Conservation (phyloP, 495 filamentous ascomycete genomes). For the Hyaloscypha bicolor region DNA sequence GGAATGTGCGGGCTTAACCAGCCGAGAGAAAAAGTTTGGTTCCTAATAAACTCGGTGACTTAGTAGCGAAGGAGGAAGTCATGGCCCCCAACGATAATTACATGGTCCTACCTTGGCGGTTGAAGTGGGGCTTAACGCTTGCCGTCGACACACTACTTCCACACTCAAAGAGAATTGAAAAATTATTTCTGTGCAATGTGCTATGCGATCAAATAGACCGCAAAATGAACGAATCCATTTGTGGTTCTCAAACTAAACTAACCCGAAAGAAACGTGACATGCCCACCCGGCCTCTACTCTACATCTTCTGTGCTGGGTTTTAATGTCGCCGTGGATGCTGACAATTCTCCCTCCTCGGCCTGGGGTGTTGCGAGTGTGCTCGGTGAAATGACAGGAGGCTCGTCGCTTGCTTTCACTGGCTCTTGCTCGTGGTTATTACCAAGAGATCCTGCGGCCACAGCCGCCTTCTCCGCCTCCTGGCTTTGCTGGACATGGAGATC, state of each 20-base stretch:
- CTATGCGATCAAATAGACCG: neutral
- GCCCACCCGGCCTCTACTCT: conserved; percentile 14
- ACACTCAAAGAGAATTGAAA: neutral
- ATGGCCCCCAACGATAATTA: too few relatives aligned
- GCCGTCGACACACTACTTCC: neutral
- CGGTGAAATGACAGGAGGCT: conserved; percentile 9
- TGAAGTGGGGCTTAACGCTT: neutral
- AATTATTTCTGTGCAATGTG: neutral
- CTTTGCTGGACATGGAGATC: conserved; percentile 12
- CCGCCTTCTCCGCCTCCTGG: conserved; percentile 24
- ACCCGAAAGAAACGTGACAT: neutral
- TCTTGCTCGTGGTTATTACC: conserved; percentile 19
- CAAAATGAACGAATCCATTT: conserved; percentile 4
- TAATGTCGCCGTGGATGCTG: conserved; percentile 25
- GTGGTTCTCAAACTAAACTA: conserved; percentile 14
- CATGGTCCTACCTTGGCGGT: too few relatives aligned
- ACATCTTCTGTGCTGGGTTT: conserved; percentile 24
- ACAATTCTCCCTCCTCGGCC: conserved; percentile 22
- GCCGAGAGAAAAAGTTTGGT: too few relatives aligned
- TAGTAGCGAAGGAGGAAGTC: too few relatives aligned
- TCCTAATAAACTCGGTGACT: too few relatives aligned
- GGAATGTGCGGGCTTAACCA: too few relatives aligned
- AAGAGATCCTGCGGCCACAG: conserved; percentile 17
- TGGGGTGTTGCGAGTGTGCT: conserved; percentile 5
- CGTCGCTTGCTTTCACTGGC: conserved; percentile 14